A percentile compares a stretch with the other conserved stretches of the same genome.
Evolutionary conservation across 768 basidiomycete species (phyloP).

Genomic region (Rhodotorula kratochvilovae): DNA sequence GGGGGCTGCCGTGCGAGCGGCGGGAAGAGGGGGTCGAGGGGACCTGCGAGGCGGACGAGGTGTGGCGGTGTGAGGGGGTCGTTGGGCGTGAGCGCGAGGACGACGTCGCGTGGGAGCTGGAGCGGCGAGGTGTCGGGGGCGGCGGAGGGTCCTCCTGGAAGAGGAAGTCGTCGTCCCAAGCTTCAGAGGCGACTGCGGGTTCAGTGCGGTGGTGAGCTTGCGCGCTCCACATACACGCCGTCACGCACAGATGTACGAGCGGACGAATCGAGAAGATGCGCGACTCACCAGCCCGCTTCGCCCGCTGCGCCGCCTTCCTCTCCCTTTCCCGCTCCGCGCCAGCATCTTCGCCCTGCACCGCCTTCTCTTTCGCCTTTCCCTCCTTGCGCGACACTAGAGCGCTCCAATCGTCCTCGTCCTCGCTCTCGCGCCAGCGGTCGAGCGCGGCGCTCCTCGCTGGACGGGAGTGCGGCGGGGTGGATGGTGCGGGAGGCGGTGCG

Average conservation of each 20-base stretch:
- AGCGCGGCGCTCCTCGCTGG: not conserved
- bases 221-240: not conserved
- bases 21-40: not conserved
- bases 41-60: not conserved
- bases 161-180: conserved; percentile 36
- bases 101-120: not conserved
- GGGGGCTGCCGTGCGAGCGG: not conserved
- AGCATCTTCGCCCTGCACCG: not conserved
- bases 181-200: conserved; percentile 9
- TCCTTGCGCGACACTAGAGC: not conserved
- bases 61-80: not conserved
- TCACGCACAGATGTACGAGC: too few species aligned
- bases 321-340: not conserved
- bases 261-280: not conserved
- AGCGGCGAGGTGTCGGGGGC: not conserved
- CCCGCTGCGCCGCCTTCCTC: not conserved
- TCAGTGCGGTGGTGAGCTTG: not conserved
- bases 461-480: not conserved
- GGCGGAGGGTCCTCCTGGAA: conserved; percentile 19
- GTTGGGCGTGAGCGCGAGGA: not conserved
- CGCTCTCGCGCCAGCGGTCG: not conserved
- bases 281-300: not conserved
- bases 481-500: not conserved
- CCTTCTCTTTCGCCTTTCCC: not conserved
- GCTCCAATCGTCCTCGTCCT: not conserved